Base-by-base conservation (phyloP, 768 basidiomycete genomes). In the Suillus luteus region DNA sequence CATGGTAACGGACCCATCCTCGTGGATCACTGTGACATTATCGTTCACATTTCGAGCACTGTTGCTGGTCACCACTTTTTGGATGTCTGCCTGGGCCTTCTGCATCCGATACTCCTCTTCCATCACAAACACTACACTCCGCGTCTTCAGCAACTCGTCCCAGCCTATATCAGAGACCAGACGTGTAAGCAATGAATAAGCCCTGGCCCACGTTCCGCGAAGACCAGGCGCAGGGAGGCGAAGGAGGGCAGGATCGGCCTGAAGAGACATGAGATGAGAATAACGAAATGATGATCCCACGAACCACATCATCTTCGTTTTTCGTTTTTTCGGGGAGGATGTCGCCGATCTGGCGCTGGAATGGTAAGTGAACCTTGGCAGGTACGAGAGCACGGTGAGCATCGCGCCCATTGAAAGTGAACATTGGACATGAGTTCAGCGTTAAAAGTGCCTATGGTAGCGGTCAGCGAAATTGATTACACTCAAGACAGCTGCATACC, bases 351-450 rank as follows among this genome's bases (percentile, higher is more conserved):
- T 90, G 86, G 61, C 89, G 85, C 66, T 90, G 91, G 73, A 92
- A 86, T 1, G 97, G 97, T 1, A 97, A 81, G 75, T 96, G 93
- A 7, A 95, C 84, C 64, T 89, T 86, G 1, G 89, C 80, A 19
- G 95, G 88, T 1, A 90, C 81, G 11, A 98, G 86, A 73, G 85
- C 86, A 4, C 95, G 86, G 73, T 99, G 97, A 3, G 89, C 82
- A 75, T 99, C 97, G 24, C 96, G 88, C 51, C 97, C 96, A 71
- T 97, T 97, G 79, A 92, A 99, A 9, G 97, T 99, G 78, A 99
- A 99, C 97, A 99, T 99, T 2, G 96, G 96, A 79, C 97, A 98
- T n/a, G 96, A 98, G 73, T 98, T 98, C 57, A 98, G 86, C 1
- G 96, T 97, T 48, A 98, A 81, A 15, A 99, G 80, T 0, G 95